Base-by-base conservation (phyloP, 1,284 basidiomycete genomes). In the Sparassis latifolia region DNA sequence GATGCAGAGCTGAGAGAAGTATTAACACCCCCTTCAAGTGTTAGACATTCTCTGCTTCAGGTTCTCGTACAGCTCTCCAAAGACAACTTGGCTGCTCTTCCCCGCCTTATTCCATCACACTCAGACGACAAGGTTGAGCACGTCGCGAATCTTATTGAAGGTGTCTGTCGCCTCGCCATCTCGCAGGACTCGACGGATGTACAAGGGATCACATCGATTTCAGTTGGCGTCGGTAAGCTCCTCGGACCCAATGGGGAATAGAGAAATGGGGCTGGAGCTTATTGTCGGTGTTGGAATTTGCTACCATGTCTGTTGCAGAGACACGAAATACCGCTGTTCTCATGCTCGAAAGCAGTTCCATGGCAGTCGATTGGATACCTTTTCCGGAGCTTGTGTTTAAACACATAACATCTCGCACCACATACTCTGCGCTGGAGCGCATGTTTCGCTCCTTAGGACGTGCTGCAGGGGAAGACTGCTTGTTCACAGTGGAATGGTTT, bases 191-290 rank as follows among this genome's bases (percentile, higher is more conserved):
- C 53, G 42, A 38, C 58, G 3, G 58, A 60, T 38, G 32, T 51
- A 20, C 44, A 54, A 27, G 60, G 66, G 32, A 59, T 77, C 38
- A 52, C 66, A 6, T 60, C 73, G n/a, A 72, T 87, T 37, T 71
- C 76, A 7, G 62, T 68, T 27, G 82, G 80, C 33, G 73, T 92
- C 4, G 78, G 77, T 3, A 77, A 78, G 48, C 73, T 96, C 4
- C 75, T 95, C 0, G 92, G 92, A 2, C 86, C 92, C 0, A 76
- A 72, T 0, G 92, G 92, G 83, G 86, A 0, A 82, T 96, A 20
- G 89, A 95, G 59, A 84, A 84, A 65, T 96, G 92, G 93, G 89
- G 89, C 1, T 92, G 86, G 84, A 78, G 80, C 41, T 63, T 96
- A 2, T 74, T 96, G 31, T 79, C 82, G 2, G 88, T 86, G 10